A percentile compares a stretch with the other conserved stretches of the same genome.
These are phyloP conservation scores for Eucalyptus paniculata DNA, from an alignment of 345 rosid genomes.

Conservation along the genomic window DNA sequence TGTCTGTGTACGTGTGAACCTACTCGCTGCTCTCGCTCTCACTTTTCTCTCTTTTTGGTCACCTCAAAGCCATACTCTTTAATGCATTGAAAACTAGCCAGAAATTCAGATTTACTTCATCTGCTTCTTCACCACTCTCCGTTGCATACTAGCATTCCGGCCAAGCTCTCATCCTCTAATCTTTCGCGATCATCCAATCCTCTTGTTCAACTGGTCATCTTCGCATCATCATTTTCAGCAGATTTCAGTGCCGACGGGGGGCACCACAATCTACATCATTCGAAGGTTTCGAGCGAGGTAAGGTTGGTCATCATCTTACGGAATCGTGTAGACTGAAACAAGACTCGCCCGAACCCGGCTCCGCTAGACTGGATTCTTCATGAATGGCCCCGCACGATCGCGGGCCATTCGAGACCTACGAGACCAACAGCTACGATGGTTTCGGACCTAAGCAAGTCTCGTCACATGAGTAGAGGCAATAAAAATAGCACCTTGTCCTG, in stretches of 20 bases:
- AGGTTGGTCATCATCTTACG: background rate
- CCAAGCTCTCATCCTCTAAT: background rate
- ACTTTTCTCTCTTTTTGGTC: background rate
- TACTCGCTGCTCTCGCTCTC: background rate
- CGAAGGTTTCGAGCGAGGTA: background rate
- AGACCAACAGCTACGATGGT: background rate
- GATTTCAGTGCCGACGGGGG: background rate
- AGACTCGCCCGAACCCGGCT: background rate
- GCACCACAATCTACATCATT: background rate
- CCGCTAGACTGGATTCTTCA: background rate
- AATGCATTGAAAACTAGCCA: background rate
- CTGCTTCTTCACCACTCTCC: background rate
- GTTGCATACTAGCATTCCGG: background rate
- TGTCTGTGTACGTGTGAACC: background rate
- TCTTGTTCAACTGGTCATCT: background rate
- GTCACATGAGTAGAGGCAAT: background rate
- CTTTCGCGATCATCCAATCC: background rate
- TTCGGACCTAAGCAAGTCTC: background rate
- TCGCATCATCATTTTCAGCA: background rate
- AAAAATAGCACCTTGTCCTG: background rate
- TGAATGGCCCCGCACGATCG: background rate
- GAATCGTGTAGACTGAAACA: background rate
- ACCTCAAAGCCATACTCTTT: background rate
- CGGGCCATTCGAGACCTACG: background rate
- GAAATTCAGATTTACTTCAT: background rate